Conservation (phyloP, 495 filamentous ascomycete species). For the Penicillium parvum region DNA sequence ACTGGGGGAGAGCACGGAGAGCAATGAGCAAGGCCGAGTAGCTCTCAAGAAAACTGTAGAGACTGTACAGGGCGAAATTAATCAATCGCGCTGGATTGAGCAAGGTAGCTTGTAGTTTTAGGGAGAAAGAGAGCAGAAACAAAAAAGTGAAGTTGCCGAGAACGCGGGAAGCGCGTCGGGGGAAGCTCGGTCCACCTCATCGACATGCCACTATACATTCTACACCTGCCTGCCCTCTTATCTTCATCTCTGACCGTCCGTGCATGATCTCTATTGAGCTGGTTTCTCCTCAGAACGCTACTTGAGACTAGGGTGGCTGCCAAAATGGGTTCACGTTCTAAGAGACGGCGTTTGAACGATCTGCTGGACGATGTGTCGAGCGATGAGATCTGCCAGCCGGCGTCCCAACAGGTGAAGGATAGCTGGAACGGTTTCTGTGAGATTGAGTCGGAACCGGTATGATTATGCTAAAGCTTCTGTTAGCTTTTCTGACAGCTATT, state of each 20-base stretch:
- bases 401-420: slow-evolving; percentile 38
- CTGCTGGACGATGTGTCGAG: slow-evolving; percentile 5
- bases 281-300: neutral
- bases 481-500: neutral
- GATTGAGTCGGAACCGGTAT: slow-evolving; percentile 85
- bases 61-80: neutral
- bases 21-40: slow-evolving; percentile 1
- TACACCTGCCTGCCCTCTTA: neutral
- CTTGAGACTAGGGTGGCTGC: neutral
- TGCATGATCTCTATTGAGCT: neutral
- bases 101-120: neutral
- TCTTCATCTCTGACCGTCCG: neutral
- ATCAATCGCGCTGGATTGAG: neutral
- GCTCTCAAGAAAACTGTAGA: neutral
- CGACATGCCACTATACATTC: slow-evolving; percentile 19
- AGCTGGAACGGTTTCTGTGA: slow-evolving; percentile 79
- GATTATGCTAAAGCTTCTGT: slow-evolving; percentile 8
- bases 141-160: slow-evolving; percentile 23
- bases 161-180: slow-evolving; percentile 31
- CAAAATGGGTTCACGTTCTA: slow-evolving; percentile 34
- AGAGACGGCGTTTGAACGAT: slow-evolving; percentile 31
- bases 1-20: slow-evolving; percentile 1
- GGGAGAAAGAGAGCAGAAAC: slow-evolving; percentile 12
- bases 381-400: slow-evolving; percentile 32
- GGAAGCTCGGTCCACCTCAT: slow-evolving; percentile 26